A percentile compares a stretch with the other conserved stretches of the same genome.
Conservation (phyloP, 1,284 basidiomycete genomes). For the Grifola frondosa region DNA sequence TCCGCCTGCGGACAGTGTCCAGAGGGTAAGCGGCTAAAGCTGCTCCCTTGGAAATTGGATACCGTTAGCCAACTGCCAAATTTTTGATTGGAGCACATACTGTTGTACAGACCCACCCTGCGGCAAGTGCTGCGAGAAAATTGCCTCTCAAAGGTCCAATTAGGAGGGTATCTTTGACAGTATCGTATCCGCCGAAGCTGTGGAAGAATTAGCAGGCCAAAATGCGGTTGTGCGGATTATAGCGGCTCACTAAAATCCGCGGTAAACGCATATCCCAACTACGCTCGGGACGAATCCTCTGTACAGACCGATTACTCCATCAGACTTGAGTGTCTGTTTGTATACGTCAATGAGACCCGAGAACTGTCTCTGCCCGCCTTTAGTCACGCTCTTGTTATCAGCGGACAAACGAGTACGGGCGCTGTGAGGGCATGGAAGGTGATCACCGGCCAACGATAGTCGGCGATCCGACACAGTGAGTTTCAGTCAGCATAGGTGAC, state of each 20-base stretch:
- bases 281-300: conserved; percentile 64
- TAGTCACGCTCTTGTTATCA: too few species aligned
- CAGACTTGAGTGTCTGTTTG: conserved; percentile 52
- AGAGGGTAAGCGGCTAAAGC: conserved; percentile 65
- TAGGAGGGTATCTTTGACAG: conserved; percentile 53
- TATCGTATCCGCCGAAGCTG: conserved; percentile 52
- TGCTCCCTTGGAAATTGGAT: conserved; percentile 39
- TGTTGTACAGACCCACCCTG: conserved; percentile 57
- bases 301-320: conserved; percentile 55
- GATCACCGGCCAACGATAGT: too few species aligned
- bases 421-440: too few species aligned
- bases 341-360: conserved; percentile 48
- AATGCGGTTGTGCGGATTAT: not conserved
- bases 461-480: too few species aligned
- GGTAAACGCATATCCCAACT: conserved; percentile 62
- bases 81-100: conserved; percentile 26
- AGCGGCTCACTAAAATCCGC: conserved; percentile 48
- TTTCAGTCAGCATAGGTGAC: too few species aligned
- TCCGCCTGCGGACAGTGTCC: conserved; percentile 63
- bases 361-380: conserved; percentile 50
- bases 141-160: conserved; percentile 57
- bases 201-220: too few species aligned
- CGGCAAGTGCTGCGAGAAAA: conserved; percentile 62
- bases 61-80: not conserved
- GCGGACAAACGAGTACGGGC: too few species aligned